These are phyloP conservation scores for Ceratonia siliqua DNA, from an alignment of 306 rosid species.

Conservation along the genomic window DNA sequence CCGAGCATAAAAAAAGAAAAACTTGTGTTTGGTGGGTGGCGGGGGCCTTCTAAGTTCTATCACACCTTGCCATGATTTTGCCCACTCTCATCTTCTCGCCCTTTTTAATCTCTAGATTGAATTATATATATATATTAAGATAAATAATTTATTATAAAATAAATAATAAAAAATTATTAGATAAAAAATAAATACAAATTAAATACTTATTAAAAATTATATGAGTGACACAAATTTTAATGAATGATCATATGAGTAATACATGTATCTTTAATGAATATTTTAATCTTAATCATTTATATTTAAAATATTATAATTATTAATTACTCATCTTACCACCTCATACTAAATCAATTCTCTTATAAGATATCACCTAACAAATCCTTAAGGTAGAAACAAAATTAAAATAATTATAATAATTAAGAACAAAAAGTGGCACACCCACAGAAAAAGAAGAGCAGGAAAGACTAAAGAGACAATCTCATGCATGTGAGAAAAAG, in stretches of 20 bases:
- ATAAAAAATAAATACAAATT: too few species aligned
- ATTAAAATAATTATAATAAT: background rate
- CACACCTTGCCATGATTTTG: slow-evolving; percentile 40
- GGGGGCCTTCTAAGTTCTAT: slow-evolving; percentile 30
- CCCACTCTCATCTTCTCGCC: background rate
- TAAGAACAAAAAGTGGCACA: background rate
- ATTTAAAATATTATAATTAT: too few species aligned
- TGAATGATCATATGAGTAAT: too few species aligned
- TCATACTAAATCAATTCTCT: too few species aligned
- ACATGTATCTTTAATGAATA: too few species aligned
- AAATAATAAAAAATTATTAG: too few species aligned
- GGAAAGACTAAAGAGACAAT: background rate
- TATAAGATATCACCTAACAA: background rate
- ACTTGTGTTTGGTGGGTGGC: slow-evolving; percentile 56
- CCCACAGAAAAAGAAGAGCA: background rate
- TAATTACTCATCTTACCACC: too few species aligned
- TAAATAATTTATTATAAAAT: too few species aligned
- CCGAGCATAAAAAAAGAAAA: slow-evolving; percentile 44
- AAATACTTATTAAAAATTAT: too few species aligned
- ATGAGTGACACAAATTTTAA: too few species aligned
- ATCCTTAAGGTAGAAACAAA: background rate
- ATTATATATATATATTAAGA: background rate
- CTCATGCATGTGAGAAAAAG: too few species aligned
- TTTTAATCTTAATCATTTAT: too few species aligned
- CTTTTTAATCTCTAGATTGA: background rate